phyloP scores from a whole-genome alignment of 2,329 filamentous ascomycete species.

The Colletotrichum lindemuthianum region DNA sequence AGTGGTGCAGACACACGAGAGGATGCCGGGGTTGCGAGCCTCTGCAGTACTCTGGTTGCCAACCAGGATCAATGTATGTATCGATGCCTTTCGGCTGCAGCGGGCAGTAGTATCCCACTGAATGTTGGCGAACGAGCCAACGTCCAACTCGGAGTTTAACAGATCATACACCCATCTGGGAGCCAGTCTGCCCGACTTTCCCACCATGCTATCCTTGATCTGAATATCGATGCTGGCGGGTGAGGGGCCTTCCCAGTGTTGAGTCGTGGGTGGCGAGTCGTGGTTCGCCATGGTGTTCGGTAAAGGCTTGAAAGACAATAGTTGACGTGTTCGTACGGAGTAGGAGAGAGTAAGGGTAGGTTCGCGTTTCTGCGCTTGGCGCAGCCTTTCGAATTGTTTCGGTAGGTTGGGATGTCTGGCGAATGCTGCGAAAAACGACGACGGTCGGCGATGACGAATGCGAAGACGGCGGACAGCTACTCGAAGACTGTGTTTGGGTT shows the following conservation, averaged over 20 bases:
- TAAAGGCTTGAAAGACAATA: background rate
- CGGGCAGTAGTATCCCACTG: slow-evolving; percentile 46
- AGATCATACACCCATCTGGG: slow-evolving; percentile 55
- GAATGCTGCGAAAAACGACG: too few relatives aligned
- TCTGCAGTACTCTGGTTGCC: slow-evolving; percentile 51
- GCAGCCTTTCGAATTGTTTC: too few relatives aligned
- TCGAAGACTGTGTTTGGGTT: too few relatives aligned
- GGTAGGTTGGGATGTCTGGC: too few relatives aligned
- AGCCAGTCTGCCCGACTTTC: slow-evolving; percentile 43
- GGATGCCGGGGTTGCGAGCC: slow-evolving; percentile 38
- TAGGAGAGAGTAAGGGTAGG: too few relatives aligned
- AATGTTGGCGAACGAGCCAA: slow-evolving; percentile 41
- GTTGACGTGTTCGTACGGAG: too few relatives aligned
- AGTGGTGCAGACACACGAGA: slow-evolving; percentile 52
- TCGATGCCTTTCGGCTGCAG: slow-evolving; percentile 43
- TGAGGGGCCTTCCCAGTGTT: slow-evolving; percentile 30
- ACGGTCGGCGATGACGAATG: too few relatives aligned
- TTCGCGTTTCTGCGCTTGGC: too few relatives aligned
- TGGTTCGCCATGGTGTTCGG: slow-evolving; percentile 14
- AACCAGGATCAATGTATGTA: slow-evolving; percentile 41
- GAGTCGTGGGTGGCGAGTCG: slow-evolving; percentile 18
- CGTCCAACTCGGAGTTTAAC: slow-evolving; percentile 48
- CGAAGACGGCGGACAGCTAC: too few relatives aligned
- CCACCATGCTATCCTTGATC: slow-evolving; percentile 23
- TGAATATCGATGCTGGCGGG: background rate